phyloP scores from a whole-genome alignment of 768 basidiomycete genomes.

The Trametes punicea region DNA sequence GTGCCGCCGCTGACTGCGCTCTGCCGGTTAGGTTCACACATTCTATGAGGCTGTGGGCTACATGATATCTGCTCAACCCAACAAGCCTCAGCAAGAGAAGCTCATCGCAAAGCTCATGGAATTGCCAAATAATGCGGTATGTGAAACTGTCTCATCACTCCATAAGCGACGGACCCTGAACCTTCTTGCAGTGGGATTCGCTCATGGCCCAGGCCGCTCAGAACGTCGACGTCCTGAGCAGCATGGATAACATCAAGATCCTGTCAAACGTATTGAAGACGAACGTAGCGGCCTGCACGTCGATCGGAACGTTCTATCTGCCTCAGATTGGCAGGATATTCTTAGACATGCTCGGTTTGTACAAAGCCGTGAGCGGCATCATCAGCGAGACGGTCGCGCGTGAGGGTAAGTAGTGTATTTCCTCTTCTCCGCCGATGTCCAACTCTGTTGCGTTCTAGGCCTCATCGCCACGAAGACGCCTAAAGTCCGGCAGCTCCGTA shows the following conservation, averaged over 20 bases:
- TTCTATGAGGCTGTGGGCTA: slow-evolving; percentile 99
- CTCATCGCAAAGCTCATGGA: slow-evolving; percentile 96
- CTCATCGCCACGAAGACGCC: slow-evolving; percentile 94
- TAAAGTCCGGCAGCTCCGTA: slow-evolving; percentile 89
- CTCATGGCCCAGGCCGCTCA: slow-evolving; percentile 94
- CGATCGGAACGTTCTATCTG: slow-evolving; percentile 94
- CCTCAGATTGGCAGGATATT: slow-evolving; percentile 97
- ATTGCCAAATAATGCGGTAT: slow-evolving; percentile 90
- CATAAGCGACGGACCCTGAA: background rate
- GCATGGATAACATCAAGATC: slow-evolving; percentile 93
- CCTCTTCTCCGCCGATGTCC: background rate
- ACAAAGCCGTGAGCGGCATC: slow-evolving; percentile 95
- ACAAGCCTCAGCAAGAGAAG: slow-evolving; percentile 95
- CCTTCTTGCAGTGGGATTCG: slow-evolving; percentile 80
- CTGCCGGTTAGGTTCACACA: slow-evolving; percentile 67
- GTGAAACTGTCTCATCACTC: slow-evolving; percentile 27
- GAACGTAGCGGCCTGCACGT: slow-evolving; percentile 95
- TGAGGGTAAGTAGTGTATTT: slow-evolving; percentile 52
- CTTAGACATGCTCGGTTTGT: slow-evolving; percentile 96
- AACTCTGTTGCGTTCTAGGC: slow-evolving; percentile 43
- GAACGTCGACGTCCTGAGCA: slow-evolving; percentile 88
- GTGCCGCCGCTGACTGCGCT: background rate
- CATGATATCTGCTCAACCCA: slow-evolving; percentile 99
- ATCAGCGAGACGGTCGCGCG: slow-evolving; percentile 90
- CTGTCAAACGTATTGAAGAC: slow-evolving; percentile 96